A percentile compares a stretch with the other conserved stretches of the same genome.
These are phyloP conservation scores for Davidsoniella neocaledoniae DNA, from an alignment of 2,329 filamentous ascomycete species.

Conservation along the genomic window DNA sequence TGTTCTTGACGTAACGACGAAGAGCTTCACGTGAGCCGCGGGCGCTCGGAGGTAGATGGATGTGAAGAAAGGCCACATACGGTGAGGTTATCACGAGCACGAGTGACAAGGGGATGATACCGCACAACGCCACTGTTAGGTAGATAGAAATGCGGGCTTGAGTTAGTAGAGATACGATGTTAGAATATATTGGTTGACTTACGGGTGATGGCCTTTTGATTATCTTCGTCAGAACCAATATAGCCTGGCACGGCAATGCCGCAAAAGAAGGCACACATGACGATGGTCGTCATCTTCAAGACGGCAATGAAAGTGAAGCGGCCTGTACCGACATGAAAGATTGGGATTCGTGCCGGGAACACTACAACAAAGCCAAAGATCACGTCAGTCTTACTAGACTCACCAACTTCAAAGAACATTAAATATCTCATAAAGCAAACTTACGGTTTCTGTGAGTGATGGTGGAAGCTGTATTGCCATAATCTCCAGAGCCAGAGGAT, in stretches of 20 bases:
- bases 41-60: constrained; percentile 50
- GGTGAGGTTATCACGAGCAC: constrained; percentile 49
- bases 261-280: constrained; percentile 49
- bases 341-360: constrained; percentile 42
- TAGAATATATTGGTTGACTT: constrained; percentile 15
- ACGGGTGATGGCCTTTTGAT: constrained; percentile 23
- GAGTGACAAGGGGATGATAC: constrained; percentile 47
- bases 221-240: constrained; percentile 24
- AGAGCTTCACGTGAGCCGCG: constrained; percentile 41
- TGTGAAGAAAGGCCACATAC: constrained; percentile 55
- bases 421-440: no score
- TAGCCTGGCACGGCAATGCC: constrained; percentile 46
- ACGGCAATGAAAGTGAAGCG: constrained; percentile 52
- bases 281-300: constrained; percentile 53
- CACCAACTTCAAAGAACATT: no score
- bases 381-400: background rate
- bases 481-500: no score
- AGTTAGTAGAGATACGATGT: constrained; percentile 1
- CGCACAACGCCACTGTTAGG: constrained; percentile 36
- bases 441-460: no score
- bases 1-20: constrained; percentile 30
- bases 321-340: constrained; percentile 59
- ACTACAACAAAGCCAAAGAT: constrained; percentile 18
- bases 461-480: no score
- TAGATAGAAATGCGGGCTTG: background rate